Percentiles rank a stretch among this genome's conserved stretches.
phyloP scores from a whole-genome alignment of 495 filamentous ascomycete genomes.

The Schizothecium vesticola region DNA sequence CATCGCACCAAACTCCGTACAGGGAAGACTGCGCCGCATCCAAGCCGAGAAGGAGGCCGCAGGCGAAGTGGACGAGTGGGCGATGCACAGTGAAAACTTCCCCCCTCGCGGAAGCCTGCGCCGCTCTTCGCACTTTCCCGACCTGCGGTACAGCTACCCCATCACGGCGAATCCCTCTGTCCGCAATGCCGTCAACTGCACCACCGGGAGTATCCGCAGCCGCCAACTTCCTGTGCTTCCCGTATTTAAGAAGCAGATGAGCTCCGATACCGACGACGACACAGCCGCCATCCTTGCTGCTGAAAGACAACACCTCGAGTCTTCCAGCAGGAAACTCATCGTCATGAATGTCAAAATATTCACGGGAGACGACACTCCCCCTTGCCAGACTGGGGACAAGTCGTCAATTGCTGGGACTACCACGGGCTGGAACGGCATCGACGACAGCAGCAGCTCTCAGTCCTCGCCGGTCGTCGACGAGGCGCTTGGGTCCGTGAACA shows the following conservation, averaged over 20 bases:
- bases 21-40: not conserved
- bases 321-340: too few species aligned
- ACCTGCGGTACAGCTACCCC: not conserved
- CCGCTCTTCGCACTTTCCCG: not conserved
- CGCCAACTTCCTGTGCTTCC: too few species aligned
- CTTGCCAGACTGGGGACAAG: too few species aligned
- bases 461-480: not conserved
- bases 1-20: not conserved
- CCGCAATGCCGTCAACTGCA: not conserved
- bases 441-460: too few species aligned
- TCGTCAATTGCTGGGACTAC: too few species aligned
- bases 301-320: too few species aligned
- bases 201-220: not conserved
- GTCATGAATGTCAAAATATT: too few species aligned
- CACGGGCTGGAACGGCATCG: too few species aligned
- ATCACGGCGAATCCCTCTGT: not conserved
- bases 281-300: too few species aligned
- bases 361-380: too few species aligned
- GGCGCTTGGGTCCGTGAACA: not conserved
- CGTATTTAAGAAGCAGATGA: too few species aligned
- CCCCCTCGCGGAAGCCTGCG: not conserved
- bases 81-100: not conserved
- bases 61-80: not conserved
- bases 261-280: too few species aligned
- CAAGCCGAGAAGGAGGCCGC: not conserved